Evolutionary conservation across 768 basidiomycete genomes (phyloP).

Genomic region (Boletus sp.): DNA sequence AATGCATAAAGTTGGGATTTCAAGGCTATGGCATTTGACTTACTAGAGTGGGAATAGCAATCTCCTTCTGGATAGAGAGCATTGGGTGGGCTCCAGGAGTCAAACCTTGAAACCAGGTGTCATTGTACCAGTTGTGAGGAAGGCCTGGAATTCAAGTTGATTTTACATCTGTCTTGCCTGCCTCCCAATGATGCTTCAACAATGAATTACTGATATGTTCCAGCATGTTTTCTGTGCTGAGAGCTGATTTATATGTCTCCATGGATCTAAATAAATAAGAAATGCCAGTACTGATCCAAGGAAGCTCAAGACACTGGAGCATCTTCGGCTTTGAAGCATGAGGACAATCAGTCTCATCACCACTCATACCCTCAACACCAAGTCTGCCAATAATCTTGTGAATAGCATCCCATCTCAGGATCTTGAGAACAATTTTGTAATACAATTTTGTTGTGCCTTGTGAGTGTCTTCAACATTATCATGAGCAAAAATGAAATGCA

Average conservation of each 20-base stretch:
- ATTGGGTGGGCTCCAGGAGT: neutral
- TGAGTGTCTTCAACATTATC: neutral
- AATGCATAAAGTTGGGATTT: too few relatives aligned
- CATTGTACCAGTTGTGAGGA: constrained; percentile 4
- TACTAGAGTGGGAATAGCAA: too few relatives aligned
- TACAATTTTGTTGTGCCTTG: neutral
- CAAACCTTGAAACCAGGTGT: neutral
- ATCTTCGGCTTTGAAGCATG: neutral
- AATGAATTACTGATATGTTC: neutral
- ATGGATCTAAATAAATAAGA: neutral
- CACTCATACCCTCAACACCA: constrained; percentile 5
- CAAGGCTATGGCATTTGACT: too few relatives aligned
- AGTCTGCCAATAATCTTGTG: neutral
- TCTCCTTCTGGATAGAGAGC: too few relatives aligned
- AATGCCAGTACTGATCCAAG: neutral
- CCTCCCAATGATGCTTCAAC: neutral
- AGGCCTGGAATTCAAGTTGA: neutral
- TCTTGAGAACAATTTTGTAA: neutral
- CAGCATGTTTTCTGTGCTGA: neutral
- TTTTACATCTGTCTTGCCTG: neutral
- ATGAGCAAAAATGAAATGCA: neutral
- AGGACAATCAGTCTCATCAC: constrained; percentile 2
- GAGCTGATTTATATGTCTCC: neutral
- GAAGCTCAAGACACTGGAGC: neutral
- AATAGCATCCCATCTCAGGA: neutral